Percentiles rank a stretch among this genome's conserved stretches.
Evolutionary conservation across 257 asterid genomes (phyloP).

Genomic region (Solanum clarkiae): DNA sequence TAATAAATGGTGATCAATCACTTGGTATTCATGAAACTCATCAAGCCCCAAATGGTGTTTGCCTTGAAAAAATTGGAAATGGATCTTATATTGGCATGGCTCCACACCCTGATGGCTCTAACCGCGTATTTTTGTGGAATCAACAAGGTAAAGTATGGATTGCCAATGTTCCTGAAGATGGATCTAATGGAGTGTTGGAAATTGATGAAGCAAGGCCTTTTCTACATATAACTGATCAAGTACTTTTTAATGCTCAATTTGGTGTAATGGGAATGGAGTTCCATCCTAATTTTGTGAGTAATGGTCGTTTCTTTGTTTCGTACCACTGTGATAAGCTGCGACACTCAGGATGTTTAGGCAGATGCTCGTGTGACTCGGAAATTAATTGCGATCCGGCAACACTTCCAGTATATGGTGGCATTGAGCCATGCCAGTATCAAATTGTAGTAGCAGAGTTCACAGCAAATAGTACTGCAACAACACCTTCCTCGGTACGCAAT

Average conservation of each 20-base stretch:
- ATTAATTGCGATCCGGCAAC: constrained; percentile 54
- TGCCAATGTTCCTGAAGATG: constrained; percentile 48
- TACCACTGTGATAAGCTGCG: constrained; percentile 67
- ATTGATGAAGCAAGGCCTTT: constrained; percentile 45
- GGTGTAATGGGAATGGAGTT: constrained; percentile 75
- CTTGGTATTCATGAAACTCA: constrained; percentile 20
- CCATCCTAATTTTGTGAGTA: constrained; percentile 52
- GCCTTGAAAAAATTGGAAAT: constrained; percentile 73
- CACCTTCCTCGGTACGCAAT: constrained; percentile 41
- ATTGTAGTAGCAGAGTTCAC: constrained; percentile 72
- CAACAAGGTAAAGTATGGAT: constrained; percentile 76
- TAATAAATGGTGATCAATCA: background rate
- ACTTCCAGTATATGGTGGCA: constrained; percentile 42
- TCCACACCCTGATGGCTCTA: constrained; percentile 77
- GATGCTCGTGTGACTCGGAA: constrained; percentile 75
- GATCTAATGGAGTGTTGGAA: constrained; percentile 43
- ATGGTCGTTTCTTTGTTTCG: constrained; percentile 75
- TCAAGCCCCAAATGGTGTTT: constrained; percentile 50
- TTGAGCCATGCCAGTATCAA: constrained; percentile 69
- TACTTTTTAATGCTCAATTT: constrained; percentile 47
- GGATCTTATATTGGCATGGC: constrained; percentile 65
- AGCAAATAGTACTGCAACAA: constrained; percentile 40
- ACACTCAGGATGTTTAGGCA: constrained; percentile 64
- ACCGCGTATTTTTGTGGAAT: constrained; percentile 67
- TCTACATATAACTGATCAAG: constrained; percentile 65